Conservation (phyloP, 176 grass and related monocot species). For the Lolium rigidum region DNA sequence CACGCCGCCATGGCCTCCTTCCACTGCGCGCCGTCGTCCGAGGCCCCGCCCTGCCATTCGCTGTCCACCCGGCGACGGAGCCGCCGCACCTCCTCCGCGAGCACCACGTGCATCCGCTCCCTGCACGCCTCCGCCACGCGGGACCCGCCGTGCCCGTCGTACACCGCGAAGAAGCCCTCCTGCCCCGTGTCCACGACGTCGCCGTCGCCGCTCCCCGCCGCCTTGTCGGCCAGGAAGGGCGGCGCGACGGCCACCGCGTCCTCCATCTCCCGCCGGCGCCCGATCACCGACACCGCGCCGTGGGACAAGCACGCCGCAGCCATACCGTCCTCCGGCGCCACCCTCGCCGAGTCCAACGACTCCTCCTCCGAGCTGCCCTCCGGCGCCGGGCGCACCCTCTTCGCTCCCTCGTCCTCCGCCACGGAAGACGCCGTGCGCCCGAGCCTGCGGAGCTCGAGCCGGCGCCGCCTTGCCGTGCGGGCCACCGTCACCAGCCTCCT, state of each 20-base stretch:
- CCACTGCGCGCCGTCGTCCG: constrained; percentile 32
- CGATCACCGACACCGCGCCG: constrained; percentile 50
- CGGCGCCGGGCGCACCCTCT: constrained; percentile 15
- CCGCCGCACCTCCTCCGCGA: constrained; percentile 70
- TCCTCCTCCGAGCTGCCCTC: neutral
- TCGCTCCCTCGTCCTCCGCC: constrained; percentile 20
- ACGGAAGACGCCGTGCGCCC: neutral
- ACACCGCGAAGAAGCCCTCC: constrained; percentile 58
- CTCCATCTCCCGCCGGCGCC: constrained; percentile 56
- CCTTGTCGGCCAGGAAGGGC: neutral
- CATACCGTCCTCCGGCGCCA: neutral
- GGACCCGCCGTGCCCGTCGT: constrained; percentile 63
- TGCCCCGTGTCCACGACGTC: neutral
- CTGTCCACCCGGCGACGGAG: neutral
- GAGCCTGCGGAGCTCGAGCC: constrained; percentile 37
- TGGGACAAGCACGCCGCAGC: constrained; percentile 37
- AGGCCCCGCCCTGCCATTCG: too few species aligned
- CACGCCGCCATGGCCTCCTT: constrained; percentile 57
- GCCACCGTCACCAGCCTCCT: neutral
- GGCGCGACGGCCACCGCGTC: constrained; percentile 51
- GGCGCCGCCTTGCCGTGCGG: neutral
- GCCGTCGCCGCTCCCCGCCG: neutral
- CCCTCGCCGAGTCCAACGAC: constrained; percentile 12
- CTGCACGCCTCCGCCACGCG: constrained; percentile 58
- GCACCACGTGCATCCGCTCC: constrained; percentile 63